Evolutionary conservation across 2,329 filamentous ascomycete species (phyloP), one percentile per base, ranked within the genome.

Genomic region (Aaosphaeria pasadenensis): DNA sequence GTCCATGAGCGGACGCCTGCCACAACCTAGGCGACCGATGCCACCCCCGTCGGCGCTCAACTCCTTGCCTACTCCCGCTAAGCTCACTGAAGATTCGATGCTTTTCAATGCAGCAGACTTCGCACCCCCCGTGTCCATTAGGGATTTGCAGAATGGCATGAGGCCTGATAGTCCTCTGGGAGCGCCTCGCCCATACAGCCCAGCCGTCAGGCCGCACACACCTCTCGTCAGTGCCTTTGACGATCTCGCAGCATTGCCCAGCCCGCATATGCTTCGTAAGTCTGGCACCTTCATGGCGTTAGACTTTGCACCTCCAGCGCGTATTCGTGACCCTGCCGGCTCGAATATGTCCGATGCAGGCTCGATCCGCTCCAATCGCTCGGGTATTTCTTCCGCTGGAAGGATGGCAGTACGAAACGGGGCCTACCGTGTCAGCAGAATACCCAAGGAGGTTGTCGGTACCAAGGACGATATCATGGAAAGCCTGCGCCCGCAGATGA

Each of bases 221-320:
- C 91, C 91, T 1, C 78, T 96, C 36, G 85, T 81, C 28, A 89
- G 87, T 50, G 80, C 91, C 5, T 96, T 91, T 70, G 92, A 97
- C 48, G 92, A 97, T 50, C 84, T 97, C 52, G 73, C 86, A 9
- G 80, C 81, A 6, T 84, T 99, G 54, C 94, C 94, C 35, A 96
- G 91, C 79, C 91, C 94, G 38, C 86, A 91, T 66, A 60, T 83
- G 62, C 78, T 94, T 44, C 84, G 87, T 63, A 91, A 90, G 63
- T 91, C 88, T 1, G 77, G 82, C 52, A 89, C 87, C 1, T 92
- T 91, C 64, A 92, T 88, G 4, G 82, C 74, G 1, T 81, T 94
- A 30, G 89, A 94, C 73, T 94, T 94, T 67, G 88, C 88, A 3
- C 86, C 89, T 30, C 88, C 88, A 31, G 84, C 84, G 59, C 86